Evolutionary conservation across 2,329 filamentous ascomycete genomes (phyloP), one percentile per base, ranked within the genome.

Genomic region (Lachnellula hyalina): DNA sequence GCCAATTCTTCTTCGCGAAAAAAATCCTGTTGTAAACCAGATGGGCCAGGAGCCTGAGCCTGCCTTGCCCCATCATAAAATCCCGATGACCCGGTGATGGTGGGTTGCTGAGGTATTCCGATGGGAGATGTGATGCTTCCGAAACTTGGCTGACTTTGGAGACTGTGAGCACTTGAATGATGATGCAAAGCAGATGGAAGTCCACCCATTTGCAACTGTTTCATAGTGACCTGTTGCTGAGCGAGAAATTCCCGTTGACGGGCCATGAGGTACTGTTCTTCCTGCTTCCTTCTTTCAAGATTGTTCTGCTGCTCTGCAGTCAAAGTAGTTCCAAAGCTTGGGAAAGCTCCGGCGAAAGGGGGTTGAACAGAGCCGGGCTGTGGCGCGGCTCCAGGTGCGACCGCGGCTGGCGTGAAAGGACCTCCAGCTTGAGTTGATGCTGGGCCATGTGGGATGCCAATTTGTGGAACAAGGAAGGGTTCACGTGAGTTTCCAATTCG

Each of bases 241-340:
- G 91, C 88, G 53, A 96, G 81, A 63, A 90, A 90, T 70, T 99
- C 94, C 63, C 96, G 90, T 71, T 99, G 94, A 42, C 94, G 87
- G 46, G 95, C 94, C 84, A 97, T 95, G 36, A 96, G 79, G 70
- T 94, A 96, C 70, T 99, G 94, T 68, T 99, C 95, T 72, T 99
- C 94, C 71, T 99, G 94, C 76, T 99, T 99, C 51, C 94, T 82
- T 52, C 94, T 84, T 74, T 99, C 94, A 1, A 99, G 77, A 40
- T 96, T 96, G 73, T 99, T 99, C 70, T 99, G 94, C 72, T 99
- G 94, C 67, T 97, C 93, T 0, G 94, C 94, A 8, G 95, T 99
- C 63, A 99, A 77, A 0, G 95, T 99, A 7, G 94, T 91, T 5
- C 94, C 94, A 70, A 97, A 99, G 68, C 90, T 96, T 0, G 94